phyloP scores from a whole-genome alignment of 305 asterid species.

The Solanum chacoense region DNA sequence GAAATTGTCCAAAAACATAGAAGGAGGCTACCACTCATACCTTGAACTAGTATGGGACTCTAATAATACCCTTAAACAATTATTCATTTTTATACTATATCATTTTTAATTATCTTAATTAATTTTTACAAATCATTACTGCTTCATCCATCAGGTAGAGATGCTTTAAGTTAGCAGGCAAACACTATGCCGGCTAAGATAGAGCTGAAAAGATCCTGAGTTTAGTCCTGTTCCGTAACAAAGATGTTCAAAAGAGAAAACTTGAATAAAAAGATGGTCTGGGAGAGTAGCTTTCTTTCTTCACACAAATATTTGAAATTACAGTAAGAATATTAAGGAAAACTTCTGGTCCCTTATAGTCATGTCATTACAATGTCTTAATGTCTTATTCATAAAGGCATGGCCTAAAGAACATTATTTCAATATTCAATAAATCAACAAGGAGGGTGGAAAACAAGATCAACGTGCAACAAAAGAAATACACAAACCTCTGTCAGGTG shows the following conservation, averaged over 20 bases:
- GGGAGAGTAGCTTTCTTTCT: neutral
- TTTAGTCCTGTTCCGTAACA: neutral
- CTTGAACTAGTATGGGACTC: neutral
- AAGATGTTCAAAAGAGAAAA: neutral
- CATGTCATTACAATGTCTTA: neutral
- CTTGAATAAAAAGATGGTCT: neutral
- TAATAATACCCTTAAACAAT: neutral
- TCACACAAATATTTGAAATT: neutral
- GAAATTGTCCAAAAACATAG: neutral
- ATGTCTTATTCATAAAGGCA: neutral
- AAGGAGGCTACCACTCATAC: neutral
- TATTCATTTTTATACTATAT: neutral
- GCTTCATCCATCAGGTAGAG: neutral
- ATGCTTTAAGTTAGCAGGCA: neutral
- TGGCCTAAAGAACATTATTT: neutral
- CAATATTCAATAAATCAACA: neutral
- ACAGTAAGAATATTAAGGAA: neutral
- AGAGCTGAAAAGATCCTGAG: neutral
- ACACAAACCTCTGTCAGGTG: slow-evolving; percentile 81
- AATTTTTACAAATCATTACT: neutral
- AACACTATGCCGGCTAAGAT: neutral
- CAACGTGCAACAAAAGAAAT: neutral
- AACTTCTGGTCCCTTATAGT: neutral
- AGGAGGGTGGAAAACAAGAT: neutral
- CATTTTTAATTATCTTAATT: neutral